Conservation (phyloP, 2,329 filamentous ascomycete genomes). For the Colletotrichum lini region DNA sequence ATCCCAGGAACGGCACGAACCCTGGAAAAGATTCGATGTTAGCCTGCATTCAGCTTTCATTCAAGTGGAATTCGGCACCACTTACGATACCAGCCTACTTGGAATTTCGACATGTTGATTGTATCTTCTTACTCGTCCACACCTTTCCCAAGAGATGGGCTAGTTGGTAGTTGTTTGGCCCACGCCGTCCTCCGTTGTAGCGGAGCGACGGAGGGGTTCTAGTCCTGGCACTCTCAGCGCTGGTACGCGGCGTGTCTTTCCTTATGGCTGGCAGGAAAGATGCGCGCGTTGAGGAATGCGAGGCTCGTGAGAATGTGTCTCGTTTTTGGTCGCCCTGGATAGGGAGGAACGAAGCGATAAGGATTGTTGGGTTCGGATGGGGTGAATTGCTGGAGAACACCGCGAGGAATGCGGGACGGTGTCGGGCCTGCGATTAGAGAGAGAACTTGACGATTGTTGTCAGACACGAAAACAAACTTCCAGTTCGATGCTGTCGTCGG, state of each 20-base stretch:
- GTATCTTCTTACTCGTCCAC: slow-evolving; percentile 36
- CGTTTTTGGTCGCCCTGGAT: neutral
- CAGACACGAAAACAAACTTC: slow-evolving; percentile 40
- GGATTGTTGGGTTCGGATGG: slow-evolving; percentile 1
- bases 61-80: slow-evolving; percentile 41
- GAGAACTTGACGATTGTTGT: slow-evolving; percentile 24
- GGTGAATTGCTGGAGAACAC: slow-evolving; percentile 33
- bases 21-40: slow-evolving; percentile 55
- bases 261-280: slow-evolving; percentile 19
- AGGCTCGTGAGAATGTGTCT: neutral
- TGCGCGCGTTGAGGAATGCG: slow-evolving; percentile 22
- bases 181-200: slow-evolving; percentile 43
- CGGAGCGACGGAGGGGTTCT: slow-evolving; percentile 44
- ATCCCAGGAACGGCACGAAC: slow-evolving; percentile 78
- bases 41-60: slow-evolving; percentile 11
- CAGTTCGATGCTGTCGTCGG: slow-evolving; percentile 27
- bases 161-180: slow-evolving; percentile 19
- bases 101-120: slow-evolving; percentile 54
- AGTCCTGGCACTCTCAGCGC: slow-evolving; percentile 40
- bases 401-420: slow-evolving; percentile 43
- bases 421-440: slow-evolving; percentile 30
- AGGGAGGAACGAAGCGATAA: slow-evolving; percentile 13
- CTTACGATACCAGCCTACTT: slow-evolving; percentile 66
- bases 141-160: slow-evolving; percentile 38
- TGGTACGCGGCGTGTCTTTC: slow-evolving; percentile 40